Conservation (phyloP, 306 rosid species). For the Heteromeles arbutifolia region DNA sequence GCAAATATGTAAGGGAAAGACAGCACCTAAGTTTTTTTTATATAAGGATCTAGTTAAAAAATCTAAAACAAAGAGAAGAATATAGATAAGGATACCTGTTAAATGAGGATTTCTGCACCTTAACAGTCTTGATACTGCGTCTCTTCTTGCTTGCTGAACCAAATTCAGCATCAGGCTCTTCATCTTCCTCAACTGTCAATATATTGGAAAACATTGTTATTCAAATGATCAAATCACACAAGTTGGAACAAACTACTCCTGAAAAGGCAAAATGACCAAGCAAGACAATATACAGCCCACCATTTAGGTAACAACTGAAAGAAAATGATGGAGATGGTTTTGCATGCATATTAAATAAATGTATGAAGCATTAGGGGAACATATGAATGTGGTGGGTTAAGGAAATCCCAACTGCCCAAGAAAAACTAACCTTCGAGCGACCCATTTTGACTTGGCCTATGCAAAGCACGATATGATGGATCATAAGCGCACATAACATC, state of each 20-base stretch:
- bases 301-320: neutral
- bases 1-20: slow-evolving; percentile 18
- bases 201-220: neutral
- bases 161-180: slow-evolving; percentile 59
- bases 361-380: neutral
- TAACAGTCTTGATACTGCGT: slow-evolving; percentile 57
- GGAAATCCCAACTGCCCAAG: neutral
- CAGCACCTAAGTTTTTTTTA: slow-evolving; percentile 13
- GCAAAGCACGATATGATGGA: slow-evolving; percentile 85
- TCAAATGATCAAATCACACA: neutral
- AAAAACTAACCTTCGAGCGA: slow-evolving; percentile 62
- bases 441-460: slow-evolving; percentile 72
- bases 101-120: slow-evolving; percentile 55
- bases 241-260: neutral
- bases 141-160: slow-evolving; percentile 86
- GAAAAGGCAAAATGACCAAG: neutral
- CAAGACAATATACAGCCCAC: neutral
- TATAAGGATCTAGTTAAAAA: slow-evolving; percentile 12
- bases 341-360: neutral
- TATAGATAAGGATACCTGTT: slow-evolving; percentile 55
- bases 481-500: slow-evolving; percentile 93
- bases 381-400: neutral
- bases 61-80: slow-evolving; percentile 4
- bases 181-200: slow-evolving; percentile 63
- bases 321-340: neutral